Conservation (phyloP, 805 yeast species). For the Candida rishiriensis region DNA sequence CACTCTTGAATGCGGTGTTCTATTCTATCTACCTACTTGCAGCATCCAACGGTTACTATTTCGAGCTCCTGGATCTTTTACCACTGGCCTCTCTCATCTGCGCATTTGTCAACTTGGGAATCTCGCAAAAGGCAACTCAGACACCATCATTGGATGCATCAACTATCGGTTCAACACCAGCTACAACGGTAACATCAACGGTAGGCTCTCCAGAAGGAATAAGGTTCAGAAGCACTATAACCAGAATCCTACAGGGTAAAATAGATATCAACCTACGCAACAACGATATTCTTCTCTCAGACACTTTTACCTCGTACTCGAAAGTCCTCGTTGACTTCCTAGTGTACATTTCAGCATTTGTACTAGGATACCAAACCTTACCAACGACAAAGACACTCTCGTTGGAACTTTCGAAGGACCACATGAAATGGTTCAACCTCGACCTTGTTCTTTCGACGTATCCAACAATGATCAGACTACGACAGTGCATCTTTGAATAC, state of each 20-base stretch:
- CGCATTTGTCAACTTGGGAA: conserved; percentile 33
- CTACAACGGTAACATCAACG: conserved; percentile 10
- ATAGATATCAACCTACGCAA: conserved; percentile 59
- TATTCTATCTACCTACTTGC: conserved; percentile 27
- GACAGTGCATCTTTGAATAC: conserved; percentile 78
- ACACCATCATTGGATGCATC: conserved; percentile 7
- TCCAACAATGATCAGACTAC: conserved; percentile 73
- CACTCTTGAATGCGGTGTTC: conserved; percentile 22
- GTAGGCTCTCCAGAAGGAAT: conserved; percentile 30
- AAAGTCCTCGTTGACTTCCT: conserved; percentile 71
- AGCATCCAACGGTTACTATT: conserved; percentile 19
- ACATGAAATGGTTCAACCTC: conserved; percentile 24
- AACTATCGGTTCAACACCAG: conserved; percentile 5
- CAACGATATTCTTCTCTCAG: conserved; percentile 80
- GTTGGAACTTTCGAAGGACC: conserved; percentile 27
- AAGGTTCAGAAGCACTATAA: conserved; percentile 45
- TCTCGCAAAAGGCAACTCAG: conserved; percentile 12
- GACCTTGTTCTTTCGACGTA: conserved; percentile 32
- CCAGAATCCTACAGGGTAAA: conserved; percentile 52
- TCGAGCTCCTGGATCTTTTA: conserved; percentile 28
- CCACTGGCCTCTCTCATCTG: conserved; percentile 36
- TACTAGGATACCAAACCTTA: conserved; percentile 32
- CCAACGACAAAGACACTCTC: conserved; percentile 22
- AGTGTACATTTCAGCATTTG: conserved; percentile 46
- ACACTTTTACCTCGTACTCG: conserved; percentile 77